Conservation (phyloP, 208 protist genomes). For the Angomonas ambiguus region DNA sequence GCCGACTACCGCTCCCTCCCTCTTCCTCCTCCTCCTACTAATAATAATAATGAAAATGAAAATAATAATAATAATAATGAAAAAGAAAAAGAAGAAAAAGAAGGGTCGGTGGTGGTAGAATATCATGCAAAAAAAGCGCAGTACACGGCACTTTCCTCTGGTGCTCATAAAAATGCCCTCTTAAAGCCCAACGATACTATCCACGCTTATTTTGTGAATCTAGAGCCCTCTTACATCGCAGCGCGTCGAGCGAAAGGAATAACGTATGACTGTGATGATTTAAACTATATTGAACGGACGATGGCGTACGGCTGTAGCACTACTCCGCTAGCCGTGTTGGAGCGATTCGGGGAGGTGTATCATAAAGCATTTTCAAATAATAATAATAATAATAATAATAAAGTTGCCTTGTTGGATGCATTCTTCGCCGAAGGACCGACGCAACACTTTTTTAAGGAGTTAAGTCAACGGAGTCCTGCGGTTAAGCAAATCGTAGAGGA, state of each 20-base stretch:
- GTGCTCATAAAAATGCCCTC: conserved; percentile 25
- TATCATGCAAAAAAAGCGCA: not conserved
- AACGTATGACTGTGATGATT: conserved; percentile 49
- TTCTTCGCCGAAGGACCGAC: not conserved
- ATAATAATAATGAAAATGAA: conserved; percentile 16
- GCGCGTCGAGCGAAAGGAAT: conserved; percentile 33
- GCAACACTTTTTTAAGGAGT: not conserved
- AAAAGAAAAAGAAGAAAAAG: not conserved
- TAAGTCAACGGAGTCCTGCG: not conserved
- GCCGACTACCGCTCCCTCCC: too few relatives aligned
- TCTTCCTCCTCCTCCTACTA: not conserved
- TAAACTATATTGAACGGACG: conserved; percentile 67
- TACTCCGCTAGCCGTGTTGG: conserved; percentile 10
- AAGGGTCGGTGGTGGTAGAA: not conserved
- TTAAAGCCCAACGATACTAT: conserved; percentile 42
- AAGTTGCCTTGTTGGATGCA: too few relatives aligned
- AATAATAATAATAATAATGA: conserved; percentile 9
- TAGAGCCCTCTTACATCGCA: conserved; percentile 59
- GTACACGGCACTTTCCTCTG: conserved; percentile 17
- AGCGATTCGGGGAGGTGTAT: too few relatives aligned
- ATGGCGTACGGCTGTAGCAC: conserved; percentile 73
- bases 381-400: too few relatives aligned
- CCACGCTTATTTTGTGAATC: conserved; percentile 67
- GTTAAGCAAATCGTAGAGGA: not conserved
- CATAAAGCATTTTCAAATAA: too few relatives aligned